Conservation (phyloP, 495 filamentous ascomycete genomes). For the Amorphotheca resinae region DNA sequence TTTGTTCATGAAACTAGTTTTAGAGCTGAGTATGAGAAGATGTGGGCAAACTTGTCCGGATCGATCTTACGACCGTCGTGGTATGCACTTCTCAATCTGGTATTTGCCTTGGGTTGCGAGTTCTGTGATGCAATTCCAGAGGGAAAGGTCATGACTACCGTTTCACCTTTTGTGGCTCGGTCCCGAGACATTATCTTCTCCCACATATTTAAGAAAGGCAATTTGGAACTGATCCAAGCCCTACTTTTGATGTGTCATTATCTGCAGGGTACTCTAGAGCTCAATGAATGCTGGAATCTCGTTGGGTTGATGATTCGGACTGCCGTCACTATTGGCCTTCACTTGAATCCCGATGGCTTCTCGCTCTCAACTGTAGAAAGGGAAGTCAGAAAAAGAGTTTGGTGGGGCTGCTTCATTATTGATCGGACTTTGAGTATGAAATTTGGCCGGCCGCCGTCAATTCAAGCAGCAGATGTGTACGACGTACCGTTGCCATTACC, state of each 20-base stretch:
- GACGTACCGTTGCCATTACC: not conserved
- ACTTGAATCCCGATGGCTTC: not conserved
- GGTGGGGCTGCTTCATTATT: not conserved
- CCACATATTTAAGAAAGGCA: not conserved
- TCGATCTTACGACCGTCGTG: not conserved
- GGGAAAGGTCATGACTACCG: not conserved
- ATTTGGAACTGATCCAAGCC: not conserved
- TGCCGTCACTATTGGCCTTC: not conserved
- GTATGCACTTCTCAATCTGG: not conserved
- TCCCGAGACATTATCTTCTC: not conserved
- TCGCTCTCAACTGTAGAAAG: not conserved
- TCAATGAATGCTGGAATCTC: not conserved
- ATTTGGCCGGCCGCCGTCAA: not conserved
- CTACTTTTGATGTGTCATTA: not conserved
- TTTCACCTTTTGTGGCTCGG: not conserved
- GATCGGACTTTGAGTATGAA: not conserved
- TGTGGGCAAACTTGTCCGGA: not conserved
- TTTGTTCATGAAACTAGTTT: not conserved
- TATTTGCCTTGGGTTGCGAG: not conserved
- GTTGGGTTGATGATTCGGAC: not conserved
- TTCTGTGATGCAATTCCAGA: not conserved
- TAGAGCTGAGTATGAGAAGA: not conserved
- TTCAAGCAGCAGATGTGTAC: not conserved
- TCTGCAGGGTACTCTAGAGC: not conserved
- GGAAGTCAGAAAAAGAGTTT: not conserved